phyloP scores from a whole-genome alignment of 2,329 filamentous ascomycete species.

The Blastomyces emzantsi region DNA sequence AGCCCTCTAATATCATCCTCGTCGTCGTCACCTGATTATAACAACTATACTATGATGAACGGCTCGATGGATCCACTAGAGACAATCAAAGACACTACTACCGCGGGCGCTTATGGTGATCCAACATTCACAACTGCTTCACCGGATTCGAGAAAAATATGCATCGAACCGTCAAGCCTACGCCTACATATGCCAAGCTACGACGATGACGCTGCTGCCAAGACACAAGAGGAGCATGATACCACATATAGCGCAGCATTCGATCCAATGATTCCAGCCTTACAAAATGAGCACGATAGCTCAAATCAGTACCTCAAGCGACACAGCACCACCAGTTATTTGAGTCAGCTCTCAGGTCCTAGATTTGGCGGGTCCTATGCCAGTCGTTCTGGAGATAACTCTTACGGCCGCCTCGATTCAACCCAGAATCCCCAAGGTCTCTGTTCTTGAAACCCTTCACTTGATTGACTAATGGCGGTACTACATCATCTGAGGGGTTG shows the following conservation, averaged over 20 bases:
- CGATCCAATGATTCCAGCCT: slow-evolving; percentile 26
- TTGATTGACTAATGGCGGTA: background rate
- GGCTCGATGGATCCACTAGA: slow-evolving; percentile 35
- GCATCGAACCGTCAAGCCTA: slow-evolving; percentile 16
- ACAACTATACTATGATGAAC: slow-evolving; percentile 30
- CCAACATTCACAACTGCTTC: slow-evolving; percentile 21
- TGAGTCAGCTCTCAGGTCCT: slow-evolving; percentile 20
- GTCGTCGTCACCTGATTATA: slow-evolving; percentile 30
- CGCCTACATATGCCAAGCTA: slow-evolving; percentile 23
- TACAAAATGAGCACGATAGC: slow-evolving; percentile 24
- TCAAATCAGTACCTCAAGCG: slow-evolving; percentile 23
- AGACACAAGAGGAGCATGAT: slow-evolving; percentile 21
- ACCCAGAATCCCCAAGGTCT: slow-evolving; percentile 28
- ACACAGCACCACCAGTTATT: slow-evolving; percentile 15
- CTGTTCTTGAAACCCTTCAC: slow-evolving; percentile 22
- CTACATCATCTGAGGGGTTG: background rate
- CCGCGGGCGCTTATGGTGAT: slow-evolving; percentile 30
- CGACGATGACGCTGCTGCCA: slow-evolving; percentile 22
- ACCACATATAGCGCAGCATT: slow-evolving; percentile 24
- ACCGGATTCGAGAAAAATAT: slow-evolving; percentile 20
- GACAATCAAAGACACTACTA: slow-evolving; percentile 27
- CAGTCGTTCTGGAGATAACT: slow-evolving; percentile 18
- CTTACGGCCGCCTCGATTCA: slow-evolving; percentile 29
- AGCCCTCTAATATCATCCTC: slow-evolving; percentile 31
- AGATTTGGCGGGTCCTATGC: slow-evolving; percentile 28